These are phyloP conservation scores for Xylaria longipes DNA, from an alignment of 495 filamentous ascomycete species.

Conservation along the genomic window DNA sequence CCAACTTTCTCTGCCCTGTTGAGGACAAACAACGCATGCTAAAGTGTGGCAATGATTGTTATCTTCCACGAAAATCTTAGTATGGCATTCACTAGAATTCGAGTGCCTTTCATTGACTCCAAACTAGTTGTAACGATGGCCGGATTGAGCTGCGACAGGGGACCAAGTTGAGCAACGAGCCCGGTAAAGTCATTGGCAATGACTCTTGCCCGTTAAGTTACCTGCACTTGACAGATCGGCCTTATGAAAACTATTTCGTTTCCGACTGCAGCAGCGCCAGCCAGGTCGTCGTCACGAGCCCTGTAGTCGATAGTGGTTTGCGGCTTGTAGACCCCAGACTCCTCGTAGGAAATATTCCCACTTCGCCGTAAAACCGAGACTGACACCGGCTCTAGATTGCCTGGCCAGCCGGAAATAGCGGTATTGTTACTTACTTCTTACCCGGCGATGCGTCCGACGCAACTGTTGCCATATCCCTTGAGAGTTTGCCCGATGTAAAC, in stretches of 20 bases:
- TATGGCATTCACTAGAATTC: neutral
- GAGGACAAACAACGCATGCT: constrained; percentile 43
- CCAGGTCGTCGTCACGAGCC: constrained; percentile 66
- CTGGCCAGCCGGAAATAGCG: constrained; percentile 71
- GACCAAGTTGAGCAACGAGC: constrained; percentile 10
- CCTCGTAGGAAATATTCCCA: constrained; percentile 39
- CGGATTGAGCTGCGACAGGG: constrained; percentile 32
- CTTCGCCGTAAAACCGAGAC: constrained; percentile 14
- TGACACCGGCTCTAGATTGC: constrained; percentile 50
- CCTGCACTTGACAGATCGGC: constrained; percentile 45
- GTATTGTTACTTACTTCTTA: constrained; percentile 59
- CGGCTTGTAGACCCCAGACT: constrained; percentile 61
- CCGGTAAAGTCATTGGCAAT: constrained; percentile 10
- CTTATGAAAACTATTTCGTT: constrained; percentile 70
- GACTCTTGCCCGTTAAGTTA: constrained; percentile 29
- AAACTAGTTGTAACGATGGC: constrained; percentile 34
- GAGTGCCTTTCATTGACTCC: constrained; percentile 13
- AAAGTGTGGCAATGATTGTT: constrained; percentile 49
- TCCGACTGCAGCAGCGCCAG: constrained; percentile 62
- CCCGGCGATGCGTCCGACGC: constrained; percentile 60
- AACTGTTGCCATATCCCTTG: constrained; percentile 57
- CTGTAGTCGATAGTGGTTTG: constrained; percentile 59
- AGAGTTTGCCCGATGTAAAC: constrained; percentile 48
- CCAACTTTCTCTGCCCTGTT: constrained; percentile 50
- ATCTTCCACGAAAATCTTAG: constrained; percentile 36